Percentiles rank a stretch among this genome's conserved stretches.
Conservation (phyloP, 2,329 filamentous ascomycete genomes). For the Botrytis hyacinthi region DNA sequence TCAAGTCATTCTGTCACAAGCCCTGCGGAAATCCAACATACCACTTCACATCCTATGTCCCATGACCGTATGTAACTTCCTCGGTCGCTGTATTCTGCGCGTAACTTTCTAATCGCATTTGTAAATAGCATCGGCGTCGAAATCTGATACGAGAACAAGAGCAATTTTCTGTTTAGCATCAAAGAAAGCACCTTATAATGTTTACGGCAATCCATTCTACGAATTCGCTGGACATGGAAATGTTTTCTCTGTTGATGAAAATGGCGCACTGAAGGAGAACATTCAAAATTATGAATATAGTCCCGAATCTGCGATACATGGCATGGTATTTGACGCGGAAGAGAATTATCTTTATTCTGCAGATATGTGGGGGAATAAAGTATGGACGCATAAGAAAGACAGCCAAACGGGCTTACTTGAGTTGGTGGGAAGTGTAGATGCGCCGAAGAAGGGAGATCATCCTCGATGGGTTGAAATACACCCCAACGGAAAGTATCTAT, state of each 20-base stretch:
- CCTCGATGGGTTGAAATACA: conserved; percentile 88
- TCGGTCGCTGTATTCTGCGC: neutral
- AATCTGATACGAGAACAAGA: conserved; percentile 73
- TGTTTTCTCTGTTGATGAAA: conserved; percentile 61
- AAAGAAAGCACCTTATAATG: conserved; percentile 71
- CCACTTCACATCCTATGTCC: conserved; percentile 10
- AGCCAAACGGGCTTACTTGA: conserved; percentile 58
- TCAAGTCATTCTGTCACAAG: conserved; percentile 74
- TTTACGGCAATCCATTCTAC: conserved; percentile 92
- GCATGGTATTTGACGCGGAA: conserved; percentile 75
- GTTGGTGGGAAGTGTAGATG: conserved; percentile 70
- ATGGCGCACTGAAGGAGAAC: conserved; percentile 59
- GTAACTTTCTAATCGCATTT: conserved; percentile 20
- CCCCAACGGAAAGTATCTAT: conserved; percentile 73
- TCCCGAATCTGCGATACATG: conserved; percentile 69
- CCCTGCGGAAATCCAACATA: conserved; percentile 71
- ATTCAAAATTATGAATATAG: conserved; percentile 73
- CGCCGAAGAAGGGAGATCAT: conserved; percentile 70
- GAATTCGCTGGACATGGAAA: conserved; percentile 79
- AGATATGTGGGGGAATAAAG: conserved; percentile 72
- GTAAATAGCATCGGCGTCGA: conserved; percentile 58
- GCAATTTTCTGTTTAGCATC: conserved; percentile 87
- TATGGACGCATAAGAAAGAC: conserved; percentile 81
- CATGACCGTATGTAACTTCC: conserved; percentile 51
- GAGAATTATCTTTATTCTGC: conserved; percentile 78